Conservation (phyloP, 257 asterid genomes). For the Ballota nigra region DNA sequence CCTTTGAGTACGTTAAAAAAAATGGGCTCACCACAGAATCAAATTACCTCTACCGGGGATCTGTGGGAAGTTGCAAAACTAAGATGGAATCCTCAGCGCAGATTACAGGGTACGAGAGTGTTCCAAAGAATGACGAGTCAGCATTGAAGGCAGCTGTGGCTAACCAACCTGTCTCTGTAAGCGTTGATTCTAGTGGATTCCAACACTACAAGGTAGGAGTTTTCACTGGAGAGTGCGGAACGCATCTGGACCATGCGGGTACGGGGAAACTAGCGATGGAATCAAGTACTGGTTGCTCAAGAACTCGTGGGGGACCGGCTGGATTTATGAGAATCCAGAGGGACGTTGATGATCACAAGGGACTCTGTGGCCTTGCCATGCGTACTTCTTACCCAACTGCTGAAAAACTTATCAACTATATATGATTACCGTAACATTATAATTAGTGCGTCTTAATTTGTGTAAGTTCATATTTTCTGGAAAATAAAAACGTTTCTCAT, state of each 20-base stretch:
- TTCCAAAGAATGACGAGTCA: slow-evolving; percentile 30
- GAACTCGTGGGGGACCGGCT: slow-evolving; percentile 32
- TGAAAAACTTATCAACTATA: neutral
- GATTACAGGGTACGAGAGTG: slow-evolving; percentile 20
- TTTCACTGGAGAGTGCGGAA: slow-evolving; percentile 39
- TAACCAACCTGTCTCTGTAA: slow-evolving; percentile 34
- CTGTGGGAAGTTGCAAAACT: neutral
- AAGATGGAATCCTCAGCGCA: neutral
- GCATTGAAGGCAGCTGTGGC: slow-evolving; percentile 35
- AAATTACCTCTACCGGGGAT: neutral
- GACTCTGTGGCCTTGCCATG: slow-evolving; percentile 21
- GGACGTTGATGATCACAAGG: slow-evolving; percentile 17
- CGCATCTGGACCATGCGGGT: slow-evolving; percentile 39
- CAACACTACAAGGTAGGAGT: slow-evolving; percentile 38
- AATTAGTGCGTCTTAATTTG: neutral
- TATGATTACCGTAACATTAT: no score
- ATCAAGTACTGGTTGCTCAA: slow-evolving; percentile 33
- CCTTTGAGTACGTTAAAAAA: neutral
- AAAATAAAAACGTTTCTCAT: neutral
- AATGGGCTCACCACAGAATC: slow-evolving; percentile 8
- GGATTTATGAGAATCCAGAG: slow-evolving; percentile 36
- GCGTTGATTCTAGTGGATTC: slow-evolving; percentile 37
- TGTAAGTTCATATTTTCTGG: no score
- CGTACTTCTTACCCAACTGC: neutral
- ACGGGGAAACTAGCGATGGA: slow-evolving; percentile 18